phyloP scores from a whole-genome alignment of 2,329 filamentous ascomycete species.

The Pestalotiopsis sp. region DNA sequence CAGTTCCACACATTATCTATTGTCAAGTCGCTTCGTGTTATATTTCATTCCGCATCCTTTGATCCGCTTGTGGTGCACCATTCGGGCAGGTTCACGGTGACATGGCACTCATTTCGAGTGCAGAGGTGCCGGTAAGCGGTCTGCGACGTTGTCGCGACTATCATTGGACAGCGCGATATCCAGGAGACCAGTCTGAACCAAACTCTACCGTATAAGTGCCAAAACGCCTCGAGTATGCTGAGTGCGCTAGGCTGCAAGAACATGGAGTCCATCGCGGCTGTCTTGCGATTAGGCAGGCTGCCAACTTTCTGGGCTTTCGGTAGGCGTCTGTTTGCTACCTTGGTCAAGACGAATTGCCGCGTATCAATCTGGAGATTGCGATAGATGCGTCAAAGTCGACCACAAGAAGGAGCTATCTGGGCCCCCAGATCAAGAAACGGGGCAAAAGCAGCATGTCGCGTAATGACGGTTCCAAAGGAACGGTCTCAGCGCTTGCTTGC shows the following conservation, averaged over 20 bases:
- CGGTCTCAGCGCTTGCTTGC: constrained; percentile 2
- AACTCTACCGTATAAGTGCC: not conserved
- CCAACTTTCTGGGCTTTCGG: not conserved
- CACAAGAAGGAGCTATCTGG: not conserved
- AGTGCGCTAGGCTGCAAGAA: not conserved
- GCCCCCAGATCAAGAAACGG: not conserved
- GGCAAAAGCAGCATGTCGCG: not conserved
- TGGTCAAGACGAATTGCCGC: not conserved
- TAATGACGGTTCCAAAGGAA: not conserved
- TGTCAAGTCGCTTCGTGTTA: too few relatives aligned
- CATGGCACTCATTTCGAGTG: not conserved
- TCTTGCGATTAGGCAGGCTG: not conserved
- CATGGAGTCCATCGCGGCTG: not conserved
- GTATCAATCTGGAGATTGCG: not conserved
- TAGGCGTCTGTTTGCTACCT: not conserved
- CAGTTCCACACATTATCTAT: too few relatives aligned
- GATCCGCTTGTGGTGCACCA: not conserved
- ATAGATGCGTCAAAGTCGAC: not conserved
- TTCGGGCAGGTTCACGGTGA: not conserved
- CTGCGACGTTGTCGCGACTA: not conserved
- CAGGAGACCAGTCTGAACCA: not conserved
- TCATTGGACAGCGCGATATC: not conserved
- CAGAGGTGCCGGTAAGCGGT: not conserved
- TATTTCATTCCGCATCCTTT: not conserved
- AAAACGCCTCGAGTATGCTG: not conserved